Base-by-base conservation (phyloP, 352 stramenopile species). In the Globisporangium viniferum region DNA sequence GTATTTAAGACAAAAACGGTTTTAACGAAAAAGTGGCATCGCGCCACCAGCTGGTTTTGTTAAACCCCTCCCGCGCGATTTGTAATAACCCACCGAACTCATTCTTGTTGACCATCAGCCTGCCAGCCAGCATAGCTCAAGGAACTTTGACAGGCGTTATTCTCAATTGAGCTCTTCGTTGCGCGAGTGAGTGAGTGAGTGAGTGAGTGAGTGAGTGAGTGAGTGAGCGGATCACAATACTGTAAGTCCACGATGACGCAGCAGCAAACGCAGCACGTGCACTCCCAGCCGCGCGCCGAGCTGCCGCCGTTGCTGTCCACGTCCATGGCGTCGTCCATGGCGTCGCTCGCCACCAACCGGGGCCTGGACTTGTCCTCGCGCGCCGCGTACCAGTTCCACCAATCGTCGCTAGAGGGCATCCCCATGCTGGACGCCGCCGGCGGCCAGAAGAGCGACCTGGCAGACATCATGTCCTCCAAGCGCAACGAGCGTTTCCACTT, bases 391-490 rank as follows among this genome's bases (percentile, higher is more conserved):
- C 36, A 55, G 24, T 68, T 51, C 63, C 4, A 48, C 18, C 12
- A 41, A 55, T 18, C n/a, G 22, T 9, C 46, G 5, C 24, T 54
- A 5, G 55, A 33, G 1, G 27, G 39, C 29, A n/a, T 59, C 1
- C 41, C 36, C 27, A 49, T 66, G 48, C 48, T 66, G 24, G 61
- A 49, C 31, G 20, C 33, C 60, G 29, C 33, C 60, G 29, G 22
- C 49, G 20, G 68, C 55, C 24, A 20, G 24, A 27, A 35, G 59
- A 56, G 51, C 27, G 59, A 56, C 59, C 27, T 54, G 29, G 33
- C 46, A 24, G 29, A 64, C 41, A 73, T 67, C 20, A 35, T 66
- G 5, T 60, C 49, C 20, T 72, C 61, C 15, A 62, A 69, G n/a
- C 54, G 53, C 31, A 41, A 63, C 29, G 35, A 59, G 54, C 54